phyloP scores from a whole-genome alignment of 1,284 basidiomycete species.

The Phellinidium pouzarii region DNA sequence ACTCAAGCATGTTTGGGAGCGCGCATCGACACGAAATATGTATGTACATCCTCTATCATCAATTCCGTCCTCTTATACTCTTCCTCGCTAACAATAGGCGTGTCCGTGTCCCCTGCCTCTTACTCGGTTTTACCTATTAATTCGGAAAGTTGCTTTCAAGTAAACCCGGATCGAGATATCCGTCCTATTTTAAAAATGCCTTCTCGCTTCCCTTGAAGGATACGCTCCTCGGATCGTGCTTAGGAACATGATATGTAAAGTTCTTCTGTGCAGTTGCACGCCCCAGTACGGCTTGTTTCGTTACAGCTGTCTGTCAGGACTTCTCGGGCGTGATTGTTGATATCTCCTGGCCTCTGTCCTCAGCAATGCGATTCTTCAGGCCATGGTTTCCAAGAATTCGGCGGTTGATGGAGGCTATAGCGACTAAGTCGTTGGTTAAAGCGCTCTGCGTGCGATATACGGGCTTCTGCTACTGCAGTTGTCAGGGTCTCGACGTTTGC shows the following conservation, averaged over 20 bases:
- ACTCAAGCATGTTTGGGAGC: neutral
- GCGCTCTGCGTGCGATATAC: neutral
- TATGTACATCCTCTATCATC: neutral
- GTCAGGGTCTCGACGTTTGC: neutral
- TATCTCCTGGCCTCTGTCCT: too few species aligned
- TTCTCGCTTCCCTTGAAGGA: neutral
- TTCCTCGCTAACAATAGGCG: neutral
- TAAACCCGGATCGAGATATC: neutral
- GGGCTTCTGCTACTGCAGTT: neutral
- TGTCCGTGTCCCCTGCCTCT: neutral
- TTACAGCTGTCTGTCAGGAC: neutral
- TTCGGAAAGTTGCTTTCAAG: neutral
- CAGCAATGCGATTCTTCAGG: neutral
- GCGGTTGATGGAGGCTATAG: neutral
- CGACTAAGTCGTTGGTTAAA: neutral
- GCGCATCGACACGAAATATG: neutral
- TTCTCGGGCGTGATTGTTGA: too few species aligned
- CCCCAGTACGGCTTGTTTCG: neutral
- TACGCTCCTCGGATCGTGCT: neutral
- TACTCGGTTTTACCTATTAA: neutral
- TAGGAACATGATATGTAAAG: too few species aligned
- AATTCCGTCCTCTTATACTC: neutral
- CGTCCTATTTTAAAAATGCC: neutral
- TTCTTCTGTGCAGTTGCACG: too few species aligned
- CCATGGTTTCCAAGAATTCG: neutral